Conservation (phyloP, 1,284 basidiomycete species). For the Phlebopus sp. region DNA sequence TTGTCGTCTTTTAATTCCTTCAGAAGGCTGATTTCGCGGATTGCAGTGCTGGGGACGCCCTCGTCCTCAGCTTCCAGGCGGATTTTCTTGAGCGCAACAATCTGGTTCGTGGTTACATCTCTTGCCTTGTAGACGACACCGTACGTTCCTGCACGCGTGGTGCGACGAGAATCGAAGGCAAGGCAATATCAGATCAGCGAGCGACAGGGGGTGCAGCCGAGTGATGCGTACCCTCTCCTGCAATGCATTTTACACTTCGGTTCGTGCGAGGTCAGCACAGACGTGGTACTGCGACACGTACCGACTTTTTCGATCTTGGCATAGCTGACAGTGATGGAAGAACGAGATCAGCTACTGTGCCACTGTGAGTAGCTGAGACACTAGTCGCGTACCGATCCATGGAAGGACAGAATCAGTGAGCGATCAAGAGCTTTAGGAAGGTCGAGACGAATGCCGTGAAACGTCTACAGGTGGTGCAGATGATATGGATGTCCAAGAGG, state of each 20-base stretch:
- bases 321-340: constrained; percentile 41
- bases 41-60: constrained; percentile 95
- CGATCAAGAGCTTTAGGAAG: not conserved
- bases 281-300: constrained; percentile 41
- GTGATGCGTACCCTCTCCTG: constrained; percentile 53
- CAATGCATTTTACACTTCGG: constrained; percentile 18
- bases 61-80: constrained; percentile 97
- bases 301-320: constrained; percentile 74
- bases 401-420: constrained; percentile 4
- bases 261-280: constrained; percentile 14
- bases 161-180: constrained; percentile 31
- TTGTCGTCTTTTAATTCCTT: constrained; percentile 97
- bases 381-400: constrained; percentile 31
- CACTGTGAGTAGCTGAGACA: constrained; percentile 4
- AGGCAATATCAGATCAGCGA: constrained; percentile 3
- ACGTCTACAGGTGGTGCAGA: constrained; percentile 2
- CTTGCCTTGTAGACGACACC: constrained; percentile 97
- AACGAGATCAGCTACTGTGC: constrained; percentile 19
- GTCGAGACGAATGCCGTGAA: not conserved
- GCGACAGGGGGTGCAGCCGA: not conserved
- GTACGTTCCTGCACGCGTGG: constrained; percentile 76
- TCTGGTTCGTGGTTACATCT: constrained; percentile 69
- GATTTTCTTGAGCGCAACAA: constrained; percentile 97
- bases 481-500: not conserved
- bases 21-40: constrained; percentile 94